Conservation (phyloP, 306 rosid species). For the Betula pendula region DNA sequence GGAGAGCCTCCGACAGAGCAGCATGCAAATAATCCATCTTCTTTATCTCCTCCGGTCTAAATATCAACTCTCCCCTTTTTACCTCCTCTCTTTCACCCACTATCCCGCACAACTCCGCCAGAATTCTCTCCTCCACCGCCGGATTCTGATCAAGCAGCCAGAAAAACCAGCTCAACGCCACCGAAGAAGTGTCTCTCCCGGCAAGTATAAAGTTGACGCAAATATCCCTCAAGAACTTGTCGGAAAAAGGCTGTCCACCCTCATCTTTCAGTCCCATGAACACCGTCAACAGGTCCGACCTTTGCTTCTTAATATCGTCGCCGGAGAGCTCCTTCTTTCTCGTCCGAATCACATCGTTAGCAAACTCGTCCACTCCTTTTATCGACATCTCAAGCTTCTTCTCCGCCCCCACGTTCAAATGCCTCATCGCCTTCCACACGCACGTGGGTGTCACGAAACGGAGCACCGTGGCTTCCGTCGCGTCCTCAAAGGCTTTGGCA, state of each 20-base stretch:
- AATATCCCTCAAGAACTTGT: conserved; percentile 84
- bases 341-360: conserved; percentile 63
- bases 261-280: conserved; percentile 78
- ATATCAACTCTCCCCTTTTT: conserved; percentile 33
- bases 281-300: conserved; percentile 66
- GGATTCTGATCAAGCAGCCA: conserved; percentile 74
- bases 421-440: conserved; percentile 75
- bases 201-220: conserved; percentile 93
- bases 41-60: conserved; percentile 74
- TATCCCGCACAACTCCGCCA: conserved; percentile 57
- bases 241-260: conserved; percentile 55
- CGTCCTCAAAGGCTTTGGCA: conserved; percentile 87
- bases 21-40: conserved; percentile 96
- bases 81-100: conserved; percentile 45
- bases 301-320: conserved; percentile 17
- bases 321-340: conserved; percentile 68
- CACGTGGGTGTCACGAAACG: conserved; percentile 66
- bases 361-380: conserved; percentile 70
- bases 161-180: conserved; percentile 95
- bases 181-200: conserved; percentile 96
- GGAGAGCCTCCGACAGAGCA: conserved; percentile 80
- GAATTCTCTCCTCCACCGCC: conserved; percentile 57
- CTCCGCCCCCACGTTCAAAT: conserved; percentile 65
- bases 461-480: conserved; percentile 70
- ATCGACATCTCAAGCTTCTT: conserved; percentile 60